Base-by-base conservation (phyloP, 768 basidiomycete genomes). In the Terana coerulea region DNA sequence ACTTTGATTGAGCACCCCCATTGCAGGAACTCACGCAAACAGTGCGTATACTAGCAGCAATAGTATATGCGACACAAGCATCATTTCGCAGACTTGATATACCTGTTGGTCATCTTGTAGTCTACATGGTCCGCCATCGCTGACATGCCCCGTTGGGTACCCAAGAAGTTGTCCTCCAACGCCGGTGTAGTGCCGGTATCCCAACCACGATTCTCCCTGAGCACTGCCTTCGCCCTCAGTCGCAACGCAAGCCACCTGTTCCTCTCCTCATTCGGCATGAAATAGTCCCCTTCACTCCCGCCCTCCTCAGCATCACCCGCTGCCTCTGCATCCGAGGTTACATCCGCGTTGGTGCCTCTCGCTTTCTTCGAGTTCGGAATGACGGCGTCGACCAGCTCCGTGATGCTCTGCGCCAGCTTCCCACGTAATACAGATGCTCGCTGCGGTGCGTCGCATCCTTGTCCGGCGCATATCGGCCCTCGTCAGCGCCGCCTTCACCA, bases 331-430 rank as follows among this genome's bases (percentile, higher is more conserved):
- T 21, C 39, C n/a, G n/a, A n/a, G n/a, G n/a, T n/a, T n/a, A n/a
- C n/a, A n/a, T n/a, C n/a, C n/a, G n/a, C n/a, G n/a, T n/a, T n/a
- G n/a, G n/a, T n/a, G n/a, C n/a, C n/a, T n/a, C n/a, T n/a, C 3
- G 15, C 19, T 24, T 40, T 40, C 39, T 21, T 21, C 5, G 21
- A 5, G 39, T 39, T 66, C 17, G 75, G 72, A 11, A 71, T 50
- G 4, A 83, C 56, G 1, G 74, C 72, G 28, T 69, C 62, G 3
- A 79, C 75, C 26, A 86, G 69, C 55, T 81, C 83, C 11, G 69
- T 64, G 70, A 64, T 71, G 72, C 62, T 79, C 79, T 1, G 36
- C 65, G 48, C 63, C 54, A 51, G 56, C 59, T 52, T 61, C 24
- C 41, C 26, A 33, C 40, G 44, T 58, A 61, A 56, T 46, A 24